A percentile compares a stretch with the other conserved stretches of the same genome.
phyloP scores from a whole-genome alignment of 805 yeast species.

The Myxozyma udenii region DNA sequence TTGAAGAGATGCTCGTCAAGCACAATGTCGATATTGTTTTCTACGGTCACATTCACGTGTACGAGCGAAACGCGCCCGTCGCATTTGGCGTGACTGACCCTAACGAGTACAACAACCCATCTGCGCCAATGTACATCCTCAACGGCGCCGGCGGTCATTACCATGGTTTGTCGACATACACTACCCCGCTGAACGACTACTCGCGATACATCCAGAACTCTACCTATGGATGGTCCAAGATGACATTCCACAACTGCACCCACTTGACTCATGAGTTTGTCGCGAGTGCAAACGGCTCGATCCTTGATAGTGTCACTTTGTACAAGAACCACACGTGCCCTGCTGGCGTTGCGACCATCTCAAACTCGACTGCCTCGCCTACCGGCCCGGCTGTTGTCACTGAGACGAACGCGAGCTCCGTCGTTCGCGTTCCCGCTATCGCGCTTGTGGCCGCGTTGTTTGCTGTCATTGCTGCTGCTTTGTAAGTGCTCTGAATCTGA shows the following conservation, averaged over 20 bases:
- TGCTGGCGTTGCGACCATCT: background rate
- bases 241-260: slow-evolving; percentile 37
- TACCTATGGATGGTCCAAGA: slow-evolving; percentile 35
- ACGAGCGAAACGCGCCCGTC: slow-evolving; percentile 26
- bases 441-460: background rate
- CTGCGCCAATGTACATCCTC: slow-evolving; percentile 36
- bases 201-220: slow-evolving; percentile 15
- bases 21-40: slow-evolving; percentile 25
- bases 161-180: slow-evolving; percentile 33
- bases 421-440: background rate
- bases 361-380: background rate
- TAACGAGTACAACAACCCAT: slow-evolving; percentile 35
- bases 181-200: slow-evolving; percentile 14
- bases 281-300: slow-evolving; percentile 32
- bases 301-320: slow-evolving; percentile 35
- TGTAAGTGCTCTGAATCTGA: background rate
- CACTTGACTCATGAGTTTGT: slow-evolving; percentile 37
- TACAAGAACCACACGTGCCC: slow-evolving; percentile 29
- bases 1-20: slow-evolving; percentile 25
- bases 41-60: slow-evolving; percentile 28
- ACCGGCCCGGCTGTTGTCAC: background rate
- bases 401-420: background rate
- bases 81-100: slow-evolving; percentile 33
- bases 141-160: slow-evolving; percentile 38
- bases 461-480: background rate